Evolutionary conservation across 208 protist species (phyloP).

Genomic region (Leishmania guyanensis): DNA sequence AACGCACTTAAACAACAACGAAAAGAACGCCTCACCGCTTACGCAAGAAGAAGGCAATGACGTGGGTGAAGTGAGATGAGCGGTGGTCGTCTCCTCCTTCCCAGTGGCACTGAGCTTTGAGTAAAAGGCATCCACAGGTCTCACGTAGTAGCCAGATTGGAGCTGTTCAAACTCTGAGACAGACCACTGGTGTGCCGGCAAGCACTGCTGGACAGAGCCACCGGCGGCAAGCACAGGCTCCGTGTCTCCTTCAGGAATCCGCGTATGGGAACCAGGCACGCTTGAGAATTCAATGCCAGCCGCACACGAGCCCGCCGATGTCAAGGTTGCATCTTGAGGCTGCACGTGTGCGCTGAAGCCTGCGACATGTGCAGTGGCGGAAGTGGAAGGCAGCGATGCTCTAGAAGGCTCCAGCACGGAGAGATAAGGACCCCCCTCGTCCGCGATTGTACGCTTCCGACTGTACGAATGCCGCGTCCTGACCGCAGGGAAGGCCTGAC

Average conservation of each 20-base stretch:
- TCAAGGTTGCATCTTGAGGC: conserved; percentile 13
- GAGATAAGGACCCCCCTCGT: neutral
- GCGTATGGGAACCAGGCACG: neutral
- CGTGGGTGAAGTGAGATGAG: neutral
- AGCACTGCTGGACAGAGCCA: conserved; percentile 19
- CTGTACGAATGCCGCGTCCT: conserved; percentile 34
- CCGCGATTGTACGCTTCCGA: neutral
- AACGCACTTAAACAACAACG: conserved; percentile 43
- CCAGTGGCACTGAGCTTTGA: neutral
- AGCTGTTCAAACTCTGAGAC: conserved; percentile 43
- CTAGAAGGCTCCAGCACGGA: neutral
- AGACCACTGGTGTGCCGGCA: conserved; percentile 50
- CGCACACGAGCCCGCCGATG: neutral
- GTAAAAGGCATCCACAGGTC: conserved; percentile 1
- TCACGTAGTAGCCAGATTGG: conserved; percentile 41
- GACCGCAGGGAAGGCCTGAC: conserved; percentile 36
- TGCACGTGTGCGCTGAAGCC: conserved; percentile 55
- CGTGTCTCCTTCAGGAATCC: neutral
- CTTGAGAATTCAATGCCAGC: neutral
- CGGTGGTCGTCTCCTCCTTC: neutral
- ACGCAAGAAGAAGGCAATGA: neutral
- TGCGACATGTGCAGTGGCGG: neutral
- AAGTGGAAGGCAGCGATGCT: neutral
- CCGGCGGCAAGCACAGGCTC: conserved; percentile 13
- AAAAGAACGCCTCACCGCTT: conserved; percentile 48